These are phyloP conservation scores for Apiotrichum veenhuisii DNA, from an alignment of 1,284 basidiomycete species.

Conservation along the genomic window DNA sequence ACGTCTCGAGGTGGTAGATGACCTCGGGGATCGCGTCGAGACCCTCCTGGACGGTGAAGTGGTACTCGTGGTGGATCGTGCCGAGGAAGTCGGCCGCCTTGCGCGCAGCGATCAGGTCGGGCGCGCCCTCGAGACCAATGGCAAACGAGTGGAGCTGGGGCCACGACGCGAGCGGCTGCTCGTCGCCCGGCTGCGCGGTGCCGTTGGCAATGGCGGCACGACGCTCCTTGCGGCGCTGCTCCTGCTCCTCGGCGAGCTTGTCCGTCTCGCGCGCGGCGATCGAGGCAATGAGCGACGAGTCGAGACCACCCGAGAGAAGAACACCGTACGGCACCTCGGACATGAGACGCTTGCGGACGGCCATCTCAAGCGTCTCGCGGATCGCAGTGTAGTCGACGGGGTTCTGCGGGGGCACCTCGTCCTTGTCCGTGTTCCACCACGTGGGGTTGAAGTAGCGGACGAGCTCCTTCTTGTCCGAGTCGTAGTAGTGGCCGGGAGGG, in stretches of 20 bases:
- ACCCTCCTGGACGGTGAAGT: constrained; percentile 97
- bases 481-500: constrained; percentile 94
- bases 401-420: constrained; percentile 60
- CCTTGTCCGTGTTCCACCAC: constrained; percentile 77
- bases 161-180: constrained; percentile 79
- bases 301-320: constrained; percentile 88
- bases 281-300: constrained; percentile 92
- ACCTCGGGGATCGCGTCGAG: constrained; percentile 97
- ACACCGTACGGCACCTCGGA: constrained; percentile 97
- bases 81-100: constrained; percentile 92
- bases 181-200: constrained; percentile 41
- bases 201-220: constrained; percentile 41
- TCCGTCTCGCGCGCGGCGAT: constrained; percentile 97
- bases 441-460: constrained; percentile 78
- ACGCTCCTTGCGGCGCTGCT: constrained; percentile 59
- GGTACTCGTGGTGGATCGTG: constrained; percentile 95
- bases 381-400: constrained; percentile 67
- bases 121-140: constrained; percentile 91
- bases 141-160: constrained; percentile 98
- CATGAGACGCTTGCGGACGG: constrained; percentile 95
- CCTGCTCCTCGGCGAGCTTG: constrained; percentile 77
- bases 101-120: constrained; percentile 88
- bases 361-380: constrained; percentile 79
- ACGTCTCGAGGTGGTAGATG: constrained; percentile 98
- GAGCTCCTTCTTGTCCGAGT: constrained; percentile 71